phyloP scores from a whole-genome alignment of 2,329 filamentous ascomycete species.

The Penicillium frequentans region DNA sequence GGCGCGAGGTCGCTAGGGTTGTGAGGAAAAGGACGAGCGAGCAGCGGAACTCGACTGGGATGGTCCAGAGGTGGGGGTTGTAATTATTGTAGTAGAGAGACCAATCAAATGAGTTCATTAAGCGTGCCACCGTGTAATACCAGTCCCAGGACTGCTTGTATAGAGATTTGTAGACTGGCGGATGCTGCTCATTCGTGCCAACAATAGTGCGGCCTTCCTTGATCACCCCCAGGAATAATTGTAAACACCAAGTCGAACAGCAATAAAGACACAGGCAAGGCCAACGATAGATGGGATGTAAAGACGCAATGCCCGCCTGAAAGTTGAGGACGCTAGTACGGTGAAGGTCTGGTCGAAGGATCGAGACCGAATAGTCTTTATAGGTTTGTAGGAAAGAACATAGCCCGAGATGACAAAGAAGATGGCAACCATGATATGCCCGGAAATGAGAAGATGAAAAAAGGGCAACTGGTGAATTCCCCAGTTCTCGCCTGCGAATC shows the following conservation, averaged over 20 bases:
- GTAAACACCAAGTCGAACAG: constrained; percentile 44
- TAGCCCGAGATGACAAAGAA: constrained; percentile 53
- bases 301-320: constrained; percentile 44
- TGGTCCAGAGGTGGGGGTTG: constrained; percentile 50
- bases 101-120: constrained; percentile 42
- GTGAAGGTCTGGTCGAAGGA: constrained; percentile 42
- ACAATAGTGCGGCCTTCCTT: constrained; percentile 38
- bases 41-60: constrained; percentile 47
- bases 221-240: constrained; percentile 39
- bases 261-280: constrained; percentile 42
- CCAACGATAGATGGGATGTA: constrained; percentile 45
- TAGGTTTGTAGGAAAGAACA: constrained; percentile 45
- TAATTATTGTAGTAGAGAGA: constrained; percentile 44
- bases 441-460: constrained; percentile 44
- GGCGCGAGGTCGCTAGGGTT: constrained; percentile 41
- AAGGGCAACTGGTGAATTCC: constrained; percentile 43
- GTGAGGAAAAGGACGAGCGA: constrained; percentile 46
- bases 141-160: constrained; percentile 39
- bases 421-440: constrained; percentile 50
- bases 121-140: constrained; percentile 33
- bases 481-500: constrained; percentile 42
- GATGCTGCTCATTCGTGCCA: constrained; percentile 45
- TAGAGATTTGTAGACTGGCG: constrained; percentile 35
- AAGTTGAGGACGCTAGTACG: constrained; percentile 44
- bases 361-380: constrained; percentile 39